Evolutionary conservation across 2,329 filamentous ascomycete species (phyloP).

Genomic region (Colletotrichum caudatum): DNA sequence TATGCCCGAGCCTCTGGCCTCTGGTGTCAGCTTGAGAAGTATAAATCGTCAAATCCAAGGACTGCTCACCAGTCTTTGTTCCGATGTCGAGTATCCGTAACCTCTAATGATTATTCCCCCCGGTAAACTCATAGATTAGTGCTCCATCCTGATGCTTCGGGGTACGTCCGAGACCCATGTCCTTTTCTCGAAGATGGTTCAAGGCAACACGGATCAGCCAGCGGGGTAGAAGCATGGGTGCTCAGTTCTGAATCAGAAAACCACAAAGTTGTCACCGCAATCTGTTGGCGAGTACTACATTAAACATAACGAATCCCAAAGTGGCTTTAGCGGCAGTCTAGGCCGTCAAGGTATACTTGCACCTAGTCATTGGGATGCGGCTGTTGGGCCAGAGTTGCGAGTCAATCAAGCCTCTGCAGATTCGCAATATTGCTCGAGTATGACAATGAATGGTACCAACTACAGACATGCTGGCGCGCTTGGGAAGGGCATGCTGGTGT

Average conservation of each 20-base stretch:
- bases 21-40: not conserved
- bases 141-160: slow-evolving; percentile 49
- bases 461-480: not conserved
- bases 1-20: slow-evolving; percentile 64
- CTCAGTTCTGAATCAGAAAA: not conserved
- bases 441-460: not conserved
- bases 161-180: slow-evolving; percentile 1
- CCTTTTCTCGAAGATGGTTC: not conserved
- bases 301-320: not conserved
- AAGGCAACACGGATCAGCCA: no score
- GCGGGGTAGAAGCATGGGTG: not conserved
- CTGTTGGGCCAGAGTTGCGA: not conserved
- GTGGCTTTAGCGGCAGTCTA: not conserved
- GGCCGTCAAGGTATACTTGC: not conserved
- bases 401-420: not conserved
- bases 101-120: slow-evolving; percentile 53
- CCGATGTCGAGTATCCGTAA: slow-evolving; percentile 62
- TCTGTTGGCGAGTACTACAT: not conserved
- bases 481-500: not conserved
- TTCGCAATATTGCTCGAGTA: not conserved
- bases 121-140: slow-evolving; percentile 56
- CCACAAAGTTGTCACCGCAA: not conserved
- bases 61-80: slow-evolving; percentile 59
- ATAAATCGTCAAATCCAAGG: not conserved
- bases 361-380: not conserved